Percentiles rank a stretch among this genome's conserved stretches.
These are phyloP conservation scores for Salix suchowensis DNA, from an alignment of 345 rosid genomes.

Conservation along the genomic window DNA sequence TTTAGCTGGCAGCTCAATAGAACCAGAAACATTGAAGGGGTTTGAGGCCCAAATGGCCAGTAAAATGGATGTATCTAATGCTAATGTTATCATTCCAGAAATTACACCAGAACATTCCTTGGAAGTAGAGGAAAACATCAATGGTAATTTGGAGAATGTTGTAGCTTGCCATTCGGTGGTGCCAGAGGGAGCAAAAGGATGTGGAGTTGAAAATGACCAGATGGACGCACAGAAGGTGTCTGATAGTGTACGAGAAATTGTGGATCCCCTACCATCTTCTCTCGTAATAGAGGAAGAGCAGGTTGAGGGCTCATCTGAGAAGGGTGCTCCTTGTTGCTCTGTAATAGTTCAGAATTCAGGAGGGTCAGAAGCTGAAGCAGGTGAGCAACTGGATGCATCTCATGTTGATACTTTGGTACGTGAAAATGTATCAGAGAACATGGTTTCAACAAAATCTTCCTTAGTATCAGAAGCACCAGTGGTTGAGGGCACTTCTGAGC, in stretches of 20 bases:
- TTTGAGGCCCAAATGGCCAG: background rate
- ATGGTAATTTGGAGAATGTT: background rate
- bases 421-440: background rate
- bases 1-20: background rate
- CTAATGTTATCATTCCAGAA: background rate
- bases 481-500: background rate
- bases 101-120: background rate
- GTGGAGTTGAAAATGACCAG: background rate
- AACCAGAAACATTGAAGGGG: conserved; percentile 1
- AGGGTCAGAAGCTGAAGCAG: background rate
- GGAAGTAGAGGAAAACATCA: background rate
- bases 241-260: background rate
- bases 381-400: background rate
- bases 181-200: background rate
- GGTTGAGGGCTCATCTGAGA: background rate
- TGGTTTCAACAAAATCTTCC: background rate
- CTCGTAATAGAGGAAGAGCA: conserved; percentile 5
- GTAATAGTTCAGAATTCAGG: background rate
- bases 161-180: background rate
- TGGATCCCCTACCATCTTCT: conserved; percentile 1
- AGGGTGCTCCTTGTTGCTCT: conserved; percentile 7
- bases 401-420: background rate
- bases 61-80: background rate
- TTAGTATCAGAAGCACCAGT: background rate
- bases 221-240: background rate